These are phyloP conservation scores for Russula dissimulans DNA, from an alignment of 768 basidiomycete genomes.

Conservation along the genomic window DNA sequence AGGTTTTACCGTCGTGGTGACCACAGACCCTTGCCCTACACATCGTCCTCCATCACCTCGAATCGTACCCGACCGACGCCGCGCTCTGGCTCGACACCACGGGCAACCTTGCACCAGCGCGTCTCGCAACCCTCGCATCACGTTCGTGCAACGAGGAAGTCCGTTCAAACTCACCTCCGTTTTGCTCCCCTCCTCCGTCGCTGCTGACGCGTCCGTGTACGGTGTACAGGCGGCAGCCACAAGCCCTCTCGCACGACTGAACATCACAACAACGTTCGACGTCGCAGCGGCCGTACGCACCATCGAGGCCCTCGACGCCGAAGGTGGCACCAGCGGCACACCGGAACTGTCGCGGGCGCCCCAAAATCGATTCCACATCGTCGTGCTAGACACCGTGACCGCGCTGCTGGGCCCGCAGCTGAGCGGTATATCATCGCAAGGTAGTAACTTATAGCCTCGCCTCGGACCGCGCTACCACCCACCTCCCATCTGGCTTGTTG, in stretches of 20 bases:
- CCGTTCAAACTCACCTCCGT: neutral
- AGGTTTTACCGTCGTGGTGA: neutral
- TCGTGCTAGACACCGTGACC: conserved; percentile 62
- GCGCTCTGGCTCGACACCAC: conserved; percentile 67
- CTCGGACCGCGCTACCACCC: neutral
- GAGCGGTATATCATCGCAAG: conserved; percentile 59
- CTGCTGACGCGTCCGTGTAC: neutral
- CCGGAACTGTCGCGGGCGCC: neutral
- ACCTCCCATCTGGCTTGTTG: neutral
- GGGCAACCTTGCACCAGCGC: conserved; percentile 53
- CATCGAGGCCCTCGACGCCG: conserved; percentile 6
- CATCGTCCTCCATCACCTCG: conserved; percentile 46
- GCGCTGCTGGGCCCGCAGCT: conserved; percentile 54
- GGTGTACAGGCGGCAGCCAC: neutral
- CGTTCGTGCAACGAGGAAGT: conserved; percentile 21
- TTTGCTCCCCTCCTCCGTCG: too few species aligned
- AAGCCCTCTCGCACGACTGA: conserved; percentile 3
- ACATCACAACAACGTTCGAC: conserved; percentile 8
- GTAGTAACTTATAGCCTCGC: conserved; percentile 15
- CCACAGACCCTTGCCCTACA: conserved; percentile 52
- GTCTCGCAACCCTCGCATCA: conserved; percentile 30
- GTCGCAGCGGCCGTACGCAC: neutral
- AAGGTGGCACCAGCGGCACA: neutral
- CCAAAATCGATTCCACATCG: conserved; percentile 26
- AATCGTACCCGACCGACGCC: conserved; percentile 27